Percentiles rank a stretch among this genome's conserved stretches.
Evolutionary conservation across 2,329 filamentous ascomycete genomes (phyloP).

Genomic region (Phaeosphaeriaceae sp.): DNA sequence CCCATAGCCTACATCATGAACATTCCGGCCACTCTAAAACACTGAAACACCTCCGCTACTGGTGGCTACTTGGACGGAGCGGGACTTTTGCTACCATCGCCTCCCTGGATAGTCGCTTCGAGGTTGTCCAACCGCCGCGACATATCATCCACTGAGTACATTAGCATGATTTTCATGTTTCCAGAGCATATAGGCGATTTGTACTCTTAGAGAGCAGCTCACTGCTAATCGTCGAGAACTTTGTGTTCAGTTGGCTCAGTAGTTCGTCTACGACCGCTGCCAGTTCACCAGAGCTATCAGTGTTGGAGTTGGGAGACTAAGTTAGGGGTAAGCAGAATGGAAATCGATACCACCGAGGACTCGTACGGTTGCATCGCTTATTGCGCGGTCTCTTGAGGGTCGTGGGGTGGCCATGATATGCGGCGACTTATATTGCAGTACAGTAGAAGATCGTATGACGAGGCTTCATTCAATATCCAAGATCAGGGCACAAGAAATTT

Average conservation of each 20-base stretch:
- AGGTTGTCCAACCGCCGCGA: constrained; percentile 82
- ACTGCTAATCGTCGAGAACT: constrained; percentile 82
- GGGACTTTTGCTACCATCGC: constrained; percentile 48
- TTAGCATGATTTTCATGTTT: neutral
- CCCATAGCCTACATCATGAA: neutral
- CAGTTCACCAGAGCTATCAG: constrained; percentile 63
- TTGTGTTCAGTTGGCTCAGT: constrained; percentile 80
- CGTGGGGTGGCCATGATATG: constrained; percentile 30
- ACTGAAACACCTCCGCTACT: neutral
- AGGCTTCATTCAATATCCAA: no score
- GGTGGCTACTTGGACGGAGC: constrained; percentile 29
- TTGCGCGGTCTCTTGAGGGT: constrained; percentile 23
- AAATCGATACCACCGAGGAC: no score
- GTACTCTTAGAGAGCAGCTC: constrained; percentile 89
- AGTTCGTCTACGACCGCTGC: constrained; percentile 84
- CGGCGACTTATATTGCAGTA: neutral
- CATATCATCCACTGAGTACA: constrained; percentile 85
- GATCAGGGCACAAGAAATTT: no score
- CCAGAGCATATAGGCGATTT: constrained; percentile 30
- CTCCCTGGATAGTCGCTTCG: constrained; percentile 72
- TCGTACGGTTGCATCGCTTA: constrained; percentile 30
- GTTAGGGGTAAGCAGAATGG: neutral
- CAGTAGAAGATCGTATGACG: neutral
- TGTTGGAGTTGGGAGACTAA: constrained; percentile 26
- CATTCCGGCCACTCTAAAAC: neutral